These are phyloP conservation scores for Russula compacta DNA, from an alignment of 768 basidiomycete genomes.

Conservation along the genomic window DNA sequence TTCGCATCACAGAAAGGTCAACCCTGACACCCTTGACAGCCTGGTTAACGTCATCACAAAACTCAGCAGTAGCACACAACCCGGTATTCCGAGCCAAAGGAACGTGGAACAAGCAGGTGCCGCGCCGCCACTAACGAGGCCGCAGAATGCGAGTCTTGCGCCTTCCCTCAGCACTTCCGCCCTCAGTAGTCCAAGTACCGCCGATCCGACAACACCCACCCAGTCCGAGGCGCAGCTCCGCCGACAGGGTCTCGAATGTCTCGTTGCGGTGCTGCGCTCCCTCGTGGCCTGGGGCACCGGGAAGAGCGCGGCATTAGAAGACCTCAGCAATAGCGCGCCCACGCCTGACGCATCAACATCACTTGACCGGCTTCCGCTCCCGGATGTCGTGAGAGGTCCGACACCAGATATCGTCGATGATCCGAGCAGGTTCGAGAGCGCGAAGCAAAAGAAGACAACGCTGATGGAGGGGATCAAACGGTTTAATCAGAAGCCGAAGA, in stretches of 20 bases:
- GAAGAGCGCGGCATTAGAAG: constrained; percentile 35
- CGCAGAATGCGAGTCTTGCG: constrained; percentile 37
- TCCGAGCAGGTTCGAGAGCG: constrained; percentile 86
- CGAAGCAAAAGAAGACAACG: constrained; percentile 94
- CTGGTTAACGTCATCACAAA: constrained; percentile 96
- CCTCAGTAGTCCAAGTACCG: constrained; percentile 53
- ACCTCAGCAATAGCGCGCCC: constrained; percentile 23
- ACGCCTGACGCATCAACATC: constrained; percentile 46
- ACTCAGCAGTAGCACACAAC: constrained; percentile 52
- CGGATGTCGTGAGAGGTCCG: constrained; percentile 49
- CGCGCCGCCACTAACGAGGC: constrained; percentile 41
- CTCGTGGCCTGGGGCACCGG: constrained; percentile 85
- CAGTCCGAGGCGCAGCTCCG: constrained; percentile 78
- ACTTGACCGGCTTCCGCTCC: constrained; percentile 43
- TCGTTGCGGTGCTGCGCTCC: constrained; percentile 80
- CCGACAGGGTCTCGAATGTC: constrained; percentile 89
- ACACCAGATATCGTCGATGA: constrained; percentile 85
- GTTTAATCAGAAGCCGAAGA: constrained; percentile 98
- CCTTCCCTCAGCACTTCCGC: constrained; percentile 61
- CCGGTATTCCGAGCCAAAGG: constrained; percentile 37
- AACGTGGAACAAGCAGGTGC: constrained; percentile 53
- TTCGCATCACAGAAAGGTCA: not conserved
- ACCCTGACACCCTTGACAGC: constrained; percentile 29
- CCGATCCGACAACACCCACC: constrained; percentile 59
- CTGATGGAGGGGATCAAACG: constrained; percentile 91